These are phyloP conservation scores for Cinchona pubescens DNA, from an alignment of 257 asterid genomes.

Conservation along the genomic window DNA sequence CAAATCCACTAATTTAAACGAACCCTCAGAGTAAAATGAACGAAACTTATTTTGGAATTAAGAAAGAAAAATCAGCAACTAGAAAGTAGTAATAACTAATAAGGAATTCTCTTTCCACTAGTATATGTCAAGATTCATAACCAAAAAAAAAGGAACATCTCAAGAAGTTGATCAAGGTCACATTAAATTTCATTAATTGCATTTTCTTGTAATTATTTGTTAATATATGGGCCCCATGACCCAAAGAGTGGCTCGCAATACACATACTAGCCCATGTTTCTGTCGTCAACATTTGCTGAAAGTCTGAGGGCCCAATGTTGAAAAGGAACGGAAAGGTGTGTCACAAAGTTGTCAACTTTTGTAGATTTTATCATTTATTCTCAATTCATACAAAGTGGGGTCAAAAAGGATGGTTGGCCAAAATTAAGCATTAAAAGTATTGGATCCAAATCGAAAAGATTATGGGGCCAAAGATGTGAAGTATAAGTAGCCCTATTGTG, in stretches of 20 bases:
- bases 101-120: not conserved
- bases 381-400: not conserved
- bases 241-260: not conserved
- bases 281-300: constrained; percentile 15
- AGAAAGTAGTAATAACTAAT: not conserved
- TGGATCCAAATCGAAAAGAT: constrained; percentile 15
- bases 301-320: constrained; percentile 23
- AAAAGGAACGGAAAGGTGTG: constrained; percentile 17
- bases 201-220: no score
- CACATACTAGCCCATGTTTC: constrained; percentile 16
- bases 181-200: not conserved
- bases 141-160: no score
- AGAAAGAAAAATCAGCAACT: no score
- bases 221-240: not conserved
- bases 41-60: no score
- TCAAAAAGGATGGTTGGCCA: not conserved
- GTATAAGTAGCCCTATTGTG: constrained; percentile 10
- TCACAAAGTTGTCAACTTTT: constrained; percentile 20
- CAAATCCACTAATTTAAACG: no score
- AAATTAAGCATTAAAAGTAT: constrained; percentile 6
- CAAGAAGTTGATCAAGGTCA: not conserved
- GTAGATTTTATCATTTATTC: constrained; percentile 22
- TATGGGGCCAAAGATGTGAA: constrained; percentile 21
- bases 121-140: no score
- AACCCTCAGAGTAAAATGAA: no score